These are phyloP conservation scores for Oryza coarctata DNA, from an alignment of 176 grass and related monocot genomes.

Conservation along the genomic window DNA sequence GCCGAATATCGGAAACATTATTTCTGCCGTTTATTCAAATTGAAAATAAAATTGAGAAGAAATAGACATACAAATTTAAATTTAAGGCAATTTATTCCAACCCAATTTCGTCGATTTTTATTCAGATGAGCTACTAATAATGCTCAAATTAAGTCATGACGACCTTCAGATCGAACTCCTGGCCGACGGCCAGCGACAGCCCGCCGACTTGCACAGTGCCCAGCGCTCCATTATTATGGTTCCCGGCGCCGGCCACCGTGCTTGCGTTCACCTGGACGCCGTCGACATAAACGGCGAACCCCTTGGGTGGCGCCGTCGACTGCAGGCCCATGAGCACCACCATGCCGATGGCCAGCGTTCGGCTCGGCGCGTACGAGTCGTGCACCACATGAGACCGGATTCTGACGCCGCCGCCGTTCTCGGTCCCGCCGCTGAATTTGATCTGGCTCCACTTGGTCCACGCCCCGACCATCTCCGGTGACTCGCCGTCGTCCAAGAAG, in stretches of 20 bases:
- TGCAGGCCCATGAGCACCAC: conserved; percentile 63
- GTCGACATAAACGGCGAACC: conserved; percentile 30
- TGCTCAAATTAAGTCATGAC: background rate
- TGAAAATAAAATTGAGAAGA: too few species aligned
- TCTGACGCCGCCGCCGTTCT: conserved; percentile 1
- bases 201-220: conserved; percentile 44
- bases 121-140: background rate
- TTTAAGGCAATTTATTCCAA: conserved; percentile 18
- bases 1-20: too few species aligned
- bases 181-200: conserved; percentile 48
- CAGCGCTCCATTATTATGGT: background rate
- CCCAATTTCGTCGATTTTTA: background rate
- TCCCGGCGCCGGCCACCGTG: conserved; percentile 9
- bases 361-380: conserved; percentile 41
- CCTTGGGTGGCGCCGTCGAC: background rate
- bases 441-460: conserved; percentile 48
- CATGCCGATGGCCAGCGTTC: conserved; percentile 44
- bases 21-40: background rate
- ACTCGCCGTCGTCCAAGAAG: conserved; percentile 72
- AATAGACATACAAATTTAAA: too few species aligned
- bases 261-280: conserved; percentile 25
- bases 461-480: conserved; percentile 55
- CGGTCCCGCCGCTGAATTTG: conserved; percentile 31
- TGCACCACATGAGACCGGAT: conserved; percentile 60
- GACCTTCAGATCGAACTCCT: conserved; percentile 69